Percentiles rank a stretch among this genome's conserved stretches.
These are phyloP conservation scores for Hamamelis virginiana DNA, from an alignment of 164 flowering plant species.

Conservation along the genomic window DNA sequence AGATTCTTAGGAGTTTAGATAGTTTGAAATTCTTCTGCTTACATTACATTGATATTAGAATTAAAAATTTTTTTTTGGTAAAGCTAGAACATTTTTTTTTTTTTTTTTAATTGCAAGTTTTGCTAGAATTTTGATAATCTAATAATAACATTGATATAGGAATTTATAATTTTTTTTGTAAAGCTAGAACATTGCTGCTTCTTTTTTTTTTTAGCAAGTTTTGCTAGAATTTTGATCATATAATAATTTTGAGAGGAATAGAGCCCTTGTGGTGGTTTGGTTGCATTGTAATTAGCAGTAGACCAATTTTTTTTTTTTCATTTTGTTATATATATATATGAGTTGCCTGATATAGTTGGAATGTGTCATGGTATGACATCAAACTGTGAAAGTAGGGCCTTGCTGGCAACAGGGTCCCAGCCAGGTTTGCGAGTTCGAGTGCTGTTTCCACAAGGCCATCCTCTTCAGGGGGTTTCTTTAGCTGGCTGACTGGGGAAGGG, in stretches of 20 bases:
- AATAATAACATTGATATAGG: too few relatives aligned
- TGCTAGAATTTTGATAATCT: not conserved
- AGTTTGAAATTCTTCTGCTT: not conserved
- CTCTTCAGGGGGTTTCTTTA: slow-evolving; percentile 61
- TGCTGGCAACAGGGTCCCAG: slow-evolving; percentile 18
- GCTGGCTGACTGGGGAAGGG: slow-evolving; percentile 74
- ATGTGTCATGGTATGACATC: not conserved
- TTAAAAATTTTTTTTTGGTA: too few relatives aligned
- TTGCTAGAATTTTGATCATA: not conserved
- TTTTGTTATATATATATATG: not conserved
- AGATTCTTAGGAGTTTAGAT: too few relatives aligned
- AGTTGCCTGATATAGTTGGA: not conserved
- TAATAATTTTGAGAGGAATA: not conserved
- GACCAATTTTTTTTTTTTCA: not conserved
- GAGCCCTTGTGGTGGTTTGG: not conserved
- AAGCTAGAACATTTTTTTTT: too few relatives aligned
- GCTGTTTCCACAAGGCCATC: slow-evolving; percentile 42
- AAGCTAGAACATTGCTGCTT: too few relatives aligned
- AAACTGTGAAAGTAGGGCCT: slow-evolving; percentile 37
- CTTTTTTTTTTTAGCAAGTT: too few relatives aligned
- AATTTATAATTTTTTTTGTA: too few relatives aligned
- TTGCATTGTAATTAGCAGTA: not conserved
- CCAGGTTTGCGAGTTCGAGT: slow-evolving; percentile 60
- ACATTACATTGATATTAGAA: too few relatives aligned
- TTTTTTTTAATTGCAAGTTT: too few relatives aligned